Base-by-base conservation (phyloP, 306 rosid species). In the Cucurbita moschata region DNA sequence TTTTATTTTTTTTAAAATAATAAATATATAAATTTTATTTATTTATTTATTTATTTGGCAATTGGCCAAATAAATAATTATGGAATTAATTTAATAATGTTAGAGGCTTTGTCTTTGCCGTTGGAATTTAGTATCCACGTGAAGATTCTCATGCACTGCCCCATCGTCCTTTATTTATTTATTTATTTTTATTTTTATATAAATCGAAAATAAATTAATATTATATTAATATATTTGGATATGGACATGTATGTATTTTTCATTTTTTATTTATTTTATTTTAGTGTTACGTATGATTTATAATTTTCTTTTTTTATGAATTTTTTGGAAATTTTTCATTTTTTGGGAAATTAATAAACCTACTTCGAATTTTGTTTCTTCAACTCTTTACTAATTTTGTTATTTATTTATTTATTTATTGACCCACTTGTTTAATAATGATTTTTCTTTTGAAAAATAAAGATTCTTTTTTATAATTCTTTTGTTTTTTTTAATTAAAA, bases 111-210 rank as follows among this genome's bases (percentile, higher is more conserved):
- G 51, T 72, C 64, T 53, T 72, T 52, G 37, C 75, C 38, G 64
- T 72, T 72, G 63, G 75, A 72, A 53, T 72, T 50, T 72, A 72
- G 75, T 38, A 35, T 52, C 10, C 75, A 72, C 63, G 64, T 72
- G 75, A 72, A 72, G 75, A 72, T 52, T 72, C 75, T 47, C 64
- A 72, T 16, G 63, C 63, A 35, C 50, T 54, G 75, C 19, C 63
- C 75, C 75, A 54, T 39, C 63, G n/a, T 55, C 62, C 63, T 53
- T 40, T 16, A 11, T 1, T 52, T 51, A 30, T 4, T 30, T 30
- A 30, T 30, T 30, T 2, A 2, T 30, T 30, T 30, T 30, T 1
- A 30, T 51, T 54, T 71, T 50, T 10, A 54, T 43, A 66, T 18
- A 43, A 66, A 38, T 14, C 40, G 11, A 4, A 10, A 58, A 58